These are phyloP conservation scores for Ophiostoma fasciatum DNA, from an alignment of 2,329 filamentous ascomycete species.

Conservation along the genomic window DNA sequence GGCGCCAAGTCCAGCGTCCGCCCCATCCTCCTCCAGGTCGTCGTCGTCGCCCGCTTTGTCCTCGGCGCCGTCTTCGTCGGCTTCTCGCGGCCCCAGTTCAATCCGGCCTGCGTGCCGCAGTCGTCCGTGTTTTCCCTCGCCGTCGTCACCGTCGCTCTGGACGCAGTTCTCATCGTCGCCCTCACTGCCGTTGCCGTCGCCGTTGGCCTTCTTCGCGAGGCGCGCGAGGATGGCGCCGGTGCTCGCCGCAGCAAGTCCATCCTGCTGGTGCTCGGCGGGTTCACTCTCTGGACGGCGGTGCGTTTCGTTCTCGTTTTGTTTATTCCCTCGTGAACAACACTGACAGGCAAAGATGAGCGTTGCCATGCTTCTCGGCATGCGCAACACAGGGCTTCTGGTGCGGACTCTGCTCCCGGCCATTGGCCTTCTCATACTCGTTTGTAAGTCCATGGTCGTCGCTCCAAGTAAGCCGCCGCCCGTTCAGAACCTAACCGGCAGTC, in stretches of 20 bases:
- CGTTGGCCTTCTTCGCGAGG: no score
- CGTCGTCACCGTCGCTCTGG: constrained; percentile 28
- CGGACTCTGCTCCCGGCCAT: constrained; percentile 35
- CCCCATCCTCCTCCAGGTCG: constrained; percentile 29
- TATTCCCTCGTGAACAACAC: background rate
- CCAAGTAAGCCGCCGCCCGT: no score
- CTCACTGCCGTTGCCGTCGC: constrained; percentile 23
- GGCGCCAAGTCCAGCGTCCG: constrained; percentile 17
- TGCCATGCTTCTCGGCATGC: constrained; percentile 33
- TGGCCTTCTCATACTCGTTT: constrained; percentile 33
- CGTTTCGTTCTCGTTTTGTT: background rate
- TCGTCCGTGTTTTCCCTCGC: constrained; percentile 30
- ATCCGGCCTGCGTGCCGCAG: constrained; percentile 34
- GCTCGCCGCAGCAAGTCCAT: constrained; percentile 25
- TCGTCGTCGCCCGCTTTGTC: constrained; percentile 33
- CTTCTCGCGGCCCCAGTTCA: constrained; percentile 37
- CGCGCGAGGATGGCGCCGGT: constrained; percentile 15
- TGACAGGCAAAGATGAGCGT: constrained; percentile 30
- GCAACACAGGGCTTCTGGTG: constrained; percentile 25
- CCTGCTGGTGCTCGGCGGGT: constrained; percentile 25
- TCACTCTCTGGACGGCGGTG: constrained; percentile 40
- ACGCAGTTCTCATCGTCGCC: constrained; percentile 29
- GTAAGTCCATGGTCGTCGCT: no score
- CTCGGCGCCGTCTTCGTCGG: constrained; percentile 39
- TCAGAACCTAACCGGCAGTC: constrained; percentile 15